Conservation (phyloP, 495 filamentous ascomycete species). For the Aspergillus bridgeri region DNA sequence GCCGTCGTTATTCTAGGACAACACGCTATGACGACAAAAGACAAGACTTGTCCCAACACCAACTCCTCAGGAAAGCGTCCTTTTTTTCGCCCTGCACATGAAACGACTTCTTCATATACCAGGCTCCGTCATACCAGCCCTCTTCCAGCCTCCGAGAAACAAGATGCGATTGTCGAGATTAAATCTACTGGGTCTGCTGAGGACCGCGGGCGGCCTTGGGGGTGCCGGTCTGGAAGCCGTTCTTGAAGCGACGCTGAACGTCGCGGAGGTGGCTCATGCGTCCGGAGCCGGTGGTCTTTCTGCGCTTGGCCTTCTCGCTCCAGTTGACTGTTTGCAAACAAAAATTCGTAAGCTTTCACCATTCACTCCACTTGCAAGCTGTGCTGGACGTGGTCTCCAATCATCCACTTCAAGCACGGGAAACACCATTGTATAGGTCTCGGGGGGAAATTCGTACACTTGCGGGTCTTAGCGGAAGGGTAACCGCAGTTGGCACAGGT, state of each 20-base stretch:
- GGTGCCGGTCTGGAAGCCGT: conserved; percentile 88
- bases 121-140: conserved; percentile 45
- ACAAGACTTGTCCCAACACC: conserved; percentile 36
- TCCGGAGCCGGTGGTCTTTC: conserved; percentile 97
- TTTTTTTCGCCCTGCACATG: conserved; percentile 38
- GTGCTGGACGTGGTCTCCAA: conserved; percentile 9
- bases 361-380: conserved; percentile 3
- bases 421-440: conserved; percentile 4
- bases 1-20: conserved; percentile 24
- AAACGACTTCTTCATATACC: conserved; percentile 42
- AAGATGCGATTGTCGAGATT: conserved; percentile 41
- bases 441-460: conserved; percentile 78
- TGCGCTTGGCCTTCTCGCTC: conserved; percentile 98
- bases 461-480: conserved; percentile 91
- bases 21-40: conserved; percentile 31
- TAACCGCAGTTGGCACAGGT: conserved; percentile 97
- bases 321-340: conserved; percentile 75
- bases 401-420: conserved; percentile 14
- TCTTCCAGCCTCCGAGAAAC: conserved; percentile 44
- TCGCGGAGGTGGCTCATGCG: conserved; percentile 88
- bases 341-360: conserved; percentile 36
- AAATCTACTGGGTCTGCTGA: conserved; percentile 38
- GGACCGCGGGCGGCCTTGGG: conserved; percentile 83
- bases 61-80: conserved; percentile 42
- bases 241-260: conserved; percentile 86